Conservation (phyloP, 352 stramenopile species). For the Globisporangium camurandrum region DNA sequence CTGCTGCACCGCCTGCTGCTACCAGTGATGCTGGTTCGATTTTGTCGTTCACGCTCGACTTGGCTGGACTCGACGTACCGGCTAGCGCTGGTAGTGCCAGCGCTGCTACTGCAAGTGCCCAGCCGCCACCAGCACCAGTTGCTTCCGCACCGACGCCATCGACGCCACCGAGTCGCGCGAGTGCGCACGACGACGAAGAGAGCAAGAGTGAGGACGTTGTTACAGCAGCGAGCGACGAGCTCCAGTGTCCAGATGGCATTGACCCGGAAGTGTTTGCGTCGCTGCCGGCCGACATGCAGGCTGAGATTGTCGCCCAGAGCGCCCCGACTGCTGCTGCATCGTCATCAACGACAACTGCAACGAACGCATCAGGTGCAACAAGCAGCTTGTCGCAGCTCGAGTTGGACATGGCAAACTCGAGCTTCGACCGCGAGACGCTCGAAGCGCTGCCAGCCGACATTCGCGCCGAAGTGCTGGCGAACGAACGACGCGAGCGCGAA, state of each 20-base stretch:
- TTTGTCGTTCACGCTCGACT: constrained; percentile 80
- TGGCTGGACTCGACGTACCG: constrained; percentile 38
- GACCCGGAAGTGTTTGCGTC: constrained; percentile 96
- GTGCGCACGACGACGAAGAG: constrained; percentile 12
- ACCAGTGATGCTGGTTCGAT: constrained; percentile 22
- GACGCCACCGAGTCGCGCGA: background rate
- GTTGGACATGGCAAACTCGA: constrained; percentile 82
- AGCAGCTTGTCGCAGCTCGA: constrained; percentile 76
- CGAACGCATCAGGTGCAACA: constrained; percentile 17
- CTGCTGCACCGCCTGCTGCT: constrained; percentile 9
- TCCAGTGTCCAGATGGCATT: constrained; percentile 90
- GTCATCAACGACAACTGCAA: constrained; percentile 16
- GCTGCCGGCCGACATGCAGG: constrained; percentile 95
- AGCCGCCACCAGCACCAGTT: background rate
- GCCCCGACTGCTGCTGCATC: constrained; percentile 19
- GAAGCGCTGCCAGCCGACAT: constrained; percentile 96
- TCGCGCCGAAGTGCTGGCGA: constrained; percentile 93
- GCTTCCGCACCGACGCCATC: background rate
- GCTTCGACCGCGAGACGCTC: constrained; percentile 92
- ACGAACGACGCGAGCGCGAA: constrained; percentile 91
- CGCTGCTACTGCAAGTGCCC: background rate
- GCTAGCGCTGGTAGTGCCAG: constrained; percentile 5
- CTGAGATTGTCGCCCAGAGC: constrained; percentile 89
- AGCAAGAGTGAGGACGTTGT: constrained; percentile 17
- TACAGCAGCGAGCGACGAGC: background rate